Evolutionary conservation across 2,329 filamentous ascomycete genomes (phyloP).

Genomic region (Trichophyton benhamiae): DNA sequence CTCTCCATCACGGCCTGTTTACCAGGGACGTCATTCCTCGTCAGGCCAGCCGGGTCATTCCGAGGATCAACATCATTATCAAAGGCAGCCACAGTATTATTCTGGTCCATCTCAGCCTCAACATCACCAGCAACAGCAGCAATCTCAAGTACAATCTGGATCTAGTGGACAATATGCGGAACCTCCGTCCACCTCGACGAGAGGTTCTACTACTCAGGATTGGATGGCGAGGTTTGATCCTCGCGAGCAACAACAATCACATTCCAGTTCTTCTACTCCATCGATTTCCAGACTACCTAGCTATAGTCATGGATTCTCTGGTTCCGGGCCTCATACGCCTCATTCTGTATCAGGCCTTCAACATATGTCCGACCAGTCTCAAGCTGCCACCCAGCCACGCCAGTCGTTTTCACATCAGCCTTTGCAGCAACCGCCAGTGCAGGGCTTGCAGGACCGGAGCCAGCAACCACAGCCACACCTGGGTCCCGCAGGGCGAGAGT

Average conservation of each 20-base stretch:
- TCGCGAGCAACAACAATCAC: constrained; percentile 21
- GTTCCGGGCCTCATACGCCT: constrained; percentile 5
- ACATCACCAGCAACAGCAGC: constrained; percentile 6
- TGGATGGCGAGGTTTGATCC: constrained; percentile 35
- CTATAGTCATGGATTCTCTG: constrained; percentile 6
- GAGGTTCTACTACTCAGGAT: constrained; percentile 21
- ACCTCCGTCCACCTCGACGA: constrained; percentile 1
- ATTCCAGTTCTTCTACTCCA: constrained; percentile 3
- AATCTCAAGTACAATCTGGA: constrained; percentile 17
- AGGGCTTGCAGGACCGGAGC: constrained; percentile 18
- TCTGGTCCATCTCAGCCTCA: constrained; percentile 11
- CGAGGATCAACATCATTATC: constrained; percentile 8
- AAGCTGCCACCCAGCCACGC: constrained; percentile 3
- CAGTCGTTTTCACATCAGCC: constrained; percentile 8
- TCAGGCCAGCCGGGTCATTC: constrained; percentile 6
- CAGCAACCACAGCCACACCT: constrained; percentile 9
- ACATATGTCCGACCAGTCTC: constrained; percentile 4
- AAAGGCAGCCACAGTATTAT: constrained; percentile 17
- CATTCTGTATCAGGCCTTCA: constrained; percentile 5
- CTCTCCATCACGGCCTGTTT: constrained; percentile 17
- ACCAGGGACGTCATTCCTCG: constrained; percentile 20
- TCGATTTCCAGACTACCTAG: not conserved
- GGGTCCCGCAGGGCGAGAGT: constrained; percentile 4
- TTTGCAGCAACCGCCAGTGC: constrained; percentile 6
- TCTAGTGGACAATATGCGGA: constrained; percentile 8